Evolutionary conservation across 2,329 filamentous ascomycete species (phyloP).

Genomic region (Colletotrichum godetiae): DNA sequence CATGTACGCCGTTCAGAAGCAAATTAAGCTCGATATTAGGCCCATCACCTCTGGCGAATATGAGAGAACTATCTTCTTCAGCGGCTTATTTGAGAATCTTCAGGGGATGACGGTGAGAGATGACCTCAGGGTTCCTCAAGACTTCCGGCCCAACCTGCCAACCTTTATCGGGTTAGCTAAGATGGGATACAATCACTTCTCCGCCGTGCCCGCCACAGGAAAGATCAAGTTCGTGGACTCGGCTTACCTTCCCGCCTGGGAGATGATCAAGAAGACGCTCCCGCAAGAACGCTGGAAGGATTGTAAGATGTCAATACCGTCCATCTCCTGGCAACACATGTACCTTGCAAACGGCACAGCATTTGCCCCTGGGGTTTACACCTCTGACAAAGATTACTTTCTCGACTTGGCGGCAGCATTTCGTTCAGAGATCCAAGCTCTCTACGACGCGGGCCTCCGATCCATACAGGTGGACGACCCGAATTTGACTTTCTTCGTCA

Average conservation of each 20-base stretch:
- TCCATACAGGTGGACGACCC: too few relatives aligned
- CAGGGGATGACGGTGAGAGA: neutral
- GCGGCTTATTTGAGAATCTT: too few relatives aligned
- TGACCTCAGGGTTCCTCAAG: slow-evolving; percentile 16
- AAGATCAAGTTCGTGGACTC: slow-evolving; percentile 42
- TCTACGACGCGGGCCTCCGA: too few relatives aligned
- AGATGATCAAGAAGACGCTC: slow-evolving; percentile 56
- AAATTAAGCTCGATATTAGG: too few relatives aligned
- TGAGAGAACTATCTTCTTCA: too few relatives aligned
- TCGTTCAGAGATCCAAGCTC: too few relatives aligned
- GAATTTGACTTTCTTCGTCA: too few relatives aligned
- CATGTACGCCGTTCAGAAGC: too few relatives aligned
- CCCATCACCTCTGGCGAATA: too few relatives aligned
- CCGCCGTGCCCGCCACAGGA: slow-evolving; percentile 31
- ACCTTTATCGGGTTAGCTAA: slow-evolving; percentile 10
- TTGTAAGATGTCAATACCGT: slow-evolving; percentile 66
- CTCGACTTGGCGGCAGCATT: too few relatives aligned
- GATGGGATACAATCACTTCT: slow-evolving; percentile 15
- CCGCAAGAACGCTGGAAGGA: slow-evolving; percentile 60
- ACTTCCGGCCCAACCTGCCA: slow-evolving; percentile 13
- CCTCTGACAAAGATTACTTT: too few relatives aligned
- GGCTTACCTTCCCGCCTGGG: slow-evolving; percentile 62
- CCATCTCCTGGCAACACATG: slow-evolving; percentile 58
- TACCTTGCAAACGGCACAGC: slow-evolving; percentile 39
- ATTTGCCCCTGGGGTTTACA: slow-evolving; percentile 38